Evolutionary conservation across 331 rosid genomes (phyloP), one percentile per base, ranked within the genome.

Genomic region (Acacia concinna): DNA sequence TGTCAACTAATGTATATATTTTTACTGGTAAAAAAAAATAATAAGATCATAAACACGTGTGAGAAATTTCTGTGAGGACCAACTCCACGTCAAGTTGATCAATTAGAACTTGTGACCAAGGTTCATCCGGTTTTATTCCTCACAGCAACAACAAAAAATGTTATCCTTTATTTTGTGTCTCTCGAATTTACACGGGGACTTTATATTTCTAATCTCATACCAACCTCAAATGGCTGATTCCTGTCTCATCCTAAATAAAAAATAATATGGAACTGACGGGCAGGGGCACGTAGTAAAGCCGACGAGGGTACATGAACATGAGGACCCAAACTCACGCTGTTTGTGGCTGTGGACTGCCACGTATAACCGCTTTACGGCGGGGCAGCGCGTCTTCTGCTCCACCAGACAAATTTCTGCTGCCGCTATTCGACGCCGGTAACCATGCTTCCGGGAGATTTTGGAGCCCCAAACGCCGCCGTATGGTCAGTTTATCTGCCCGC

Each of bases 261-360:
- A 35, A 1, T 0, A 52, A 18, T 51, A 56, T 12, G 75, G 25
- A 27, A 3, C 70, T 52, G 57, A 32, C 71, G 62, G 32, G 31
- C 40, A 52, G 78, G 51, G 47, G 35, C 41, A 59, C 20, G 5
- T 20, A 66, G 56, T 68, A 49, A 12, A 64, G 71, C 32, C 47
- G 32, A 37, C 75, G 65, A 62, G 31, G n/a, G 74, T 76, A 79
- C 71, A 89, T 95, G 97, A 86, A 79, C 71, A 89, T 95, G 97
- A 86, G 86, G 90, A 76, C 90, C 82, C 87, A 83, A 80, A 21
- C 84, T 15, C 85, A 56, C 80, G 43, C 84, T 54, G 84, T 91
- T 74, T 83, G 85, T 78, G 67, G 67, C 84, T 28, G 84, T 15
- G 76, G 56, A 4, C 80, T 81, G 4, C 87, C 87, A 15, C 81